A percentile compares a stretch with the other conserved stretches of the same genome.
phyloP scores from a whole-genome alignment of 495 filamentous ascomycete genomes.

The Talaromyces adpressus region DNA sequence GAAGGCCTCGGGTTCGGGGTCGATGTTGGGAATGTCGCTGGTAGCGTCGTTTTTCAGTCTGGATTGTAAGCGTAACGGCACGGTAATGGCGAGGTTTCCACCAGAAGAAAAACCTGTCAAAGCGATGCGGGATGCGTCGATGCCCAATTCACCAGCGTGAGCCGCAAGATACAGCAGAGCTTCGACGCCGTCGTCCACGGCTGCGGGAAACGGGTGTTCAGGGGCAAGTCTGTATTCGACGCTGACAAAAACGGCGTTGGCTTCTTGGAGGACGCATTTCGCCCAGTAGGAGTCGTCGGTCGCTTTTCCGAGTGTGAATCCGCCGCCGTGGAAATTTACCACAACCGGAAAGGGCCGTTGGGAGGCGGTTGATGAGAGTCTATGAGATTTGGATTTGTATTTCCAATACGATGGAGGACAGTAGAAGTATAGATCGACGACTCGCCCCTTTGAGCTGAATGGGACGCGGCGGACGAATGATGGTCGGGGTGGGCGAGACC shows the following conservation, averaged over 20 bases:
- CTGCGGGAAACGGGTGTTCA: constrained; percentile 68
- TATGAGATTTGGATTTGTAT: constrained; percentile 3
- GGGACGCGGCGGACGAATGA: constrained; percentile 58
- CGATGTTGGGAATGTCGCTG: constrained; percentile 10
- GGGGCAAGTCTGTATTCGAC: constrained; percentile 75
- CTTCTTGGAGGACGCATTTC: constrained; percentile 42
- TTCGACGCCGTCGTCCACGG: constrained; percentile 70
- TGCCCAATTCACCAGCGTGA: constrained; percentile 45
- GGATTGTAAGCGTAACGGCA: constrained; percentile 57
- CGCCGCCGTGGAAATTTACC: constrained; percentile 73
- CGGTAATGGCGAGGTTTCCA: constrained; percentile 77
- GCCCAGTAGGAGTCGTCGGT: constrained; percentile 71
- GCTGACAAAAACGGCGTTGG: constrained; percentile 57
- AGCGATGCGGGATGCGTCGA: constrained; percentile 59
- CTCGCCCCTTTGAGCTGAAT: constrained; percentile 42
- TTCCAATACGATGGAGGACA: constrained; percentile 55
- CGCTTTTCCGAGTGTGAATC: constrained; percentile 64
- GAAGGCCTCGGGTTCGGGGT: background rate
- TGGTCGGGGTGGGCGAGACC: constrained; percentile 58
- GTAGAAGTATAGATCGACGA: constrained; percentile 74
- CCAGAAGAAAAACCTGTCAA: constrained; percentile 84
- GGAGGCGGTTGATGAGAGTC: background rate
- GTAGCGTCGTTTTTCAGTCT: constrained; percentile 19
- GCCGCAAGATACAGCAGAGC: constrained; percentile 58
- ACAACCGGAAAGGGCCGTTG: constrained; percentile 45